Evolutionary conservation across 2,329 filamentous ascomycete species (phyloP), one percentile per base, ranked within the genome.

Genomic region (Nothophaeocryptopus gaeumannii): DNA sequence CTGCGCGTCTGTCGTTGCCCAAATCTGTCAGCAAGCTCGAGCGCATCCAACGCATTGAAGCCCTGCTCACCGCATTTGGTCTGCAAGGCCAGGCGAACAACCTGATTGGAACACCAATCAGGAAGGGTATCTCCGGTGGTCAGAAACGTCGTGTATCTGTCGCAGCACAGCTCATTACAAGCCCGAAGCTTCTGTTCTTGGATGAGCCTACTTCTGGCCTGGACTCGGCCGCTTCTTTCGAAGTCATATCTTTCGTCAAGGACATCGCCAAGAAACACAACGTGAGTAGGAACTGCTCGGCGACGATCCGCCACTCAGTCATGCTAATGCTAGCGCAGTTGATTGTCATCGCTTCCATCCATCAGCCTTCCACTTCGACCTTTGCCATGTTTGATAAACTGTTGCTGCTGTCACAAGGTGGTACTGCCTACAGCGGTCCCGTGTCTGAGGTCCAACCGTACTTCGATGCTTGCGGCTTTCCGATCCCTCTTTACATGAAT

Each of bases 131-230:
- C 50, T 89, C 85, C 55, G 89, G 89, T 41, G 89, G 89, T 1
- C 89, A 95, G 72, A 95, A 93, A 74, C 79, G 88, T 34, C 78
- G 89, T 44, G 78, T 92, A 7, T 87, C 86, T 58, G 84, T 95
- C 5, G 89, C 88, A 1, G 87, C 85, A 54, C 87, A 89, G 63
- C 77, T 95, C 32, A 87, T 95, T 62, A 92, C 88, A 1, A 83
- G 79, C 50, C 89, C 89, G 0, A 88, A 85, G 67, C 83, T 95
- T 7, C 68, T 95, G 16, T 93, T 95, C 63, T 72, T 95, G 30
- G 88, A 93, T 63, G 88, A 93, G 68, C 88, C 88, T 1, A 95
- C 89, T 0, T 89, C 85, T 57, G 89, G 89, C 8, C 74, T 95
- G 8, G 89, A 95, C 67, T 91, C 87, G 7, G 83, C 83, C 0